A percentile compares a stretch with the other conserved stretches of the same genome.
Conservation (phyloP, 2,329 filamentous ascomycete genomes). For the Colletotrichum lini region DNA sequence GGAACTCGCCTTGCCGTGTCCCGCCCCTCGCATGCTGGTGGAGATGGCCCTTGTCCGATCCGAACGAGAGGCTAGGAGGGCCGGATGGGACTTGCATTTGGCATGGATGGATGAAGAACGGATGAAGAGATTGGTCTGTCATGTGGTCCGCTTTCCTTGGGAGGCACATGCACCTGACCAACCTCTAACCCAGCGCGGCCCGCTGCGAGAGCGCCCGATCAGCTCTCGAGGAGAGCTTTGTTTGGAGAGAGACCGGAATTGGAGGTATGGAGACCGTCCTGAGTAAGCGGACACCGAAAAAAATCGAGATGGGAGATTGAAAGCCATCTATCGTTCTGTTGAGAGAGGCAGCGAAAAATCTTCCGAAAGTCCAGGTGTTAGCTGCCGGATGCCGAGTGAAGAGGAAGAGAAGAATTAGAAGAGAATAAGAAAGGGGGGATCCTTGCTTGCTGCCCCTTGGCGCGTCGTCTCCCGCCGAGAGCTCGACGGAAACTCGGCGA, state of each 20-base stretch:
- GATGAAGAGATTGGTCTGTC: constrained; percentile 31
- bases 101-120: constrained; percentile 28
- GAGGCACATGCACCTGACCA: constrained; percentile 21
- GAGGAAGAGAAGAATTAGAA: background rate
- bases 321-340: background rate
- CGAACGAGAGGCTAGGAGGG: constrained; percentile 18
- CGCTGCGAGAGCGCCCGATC: background rate
- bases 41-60: constrained; percentile 9
- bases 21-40: constrained; percentile 4
- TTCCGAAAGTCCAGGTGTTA: background rate
- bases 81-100: constrained; percentile 1
- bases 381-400: background rate
- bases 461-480: background rate
- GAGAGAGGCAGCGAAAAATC: background rate
- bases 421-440: background rate
- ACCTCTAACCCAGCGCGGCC: constrained; percentile 1
- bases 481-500: background rate
- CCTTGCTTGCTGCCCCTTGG: background rate
- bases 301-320: background rate
- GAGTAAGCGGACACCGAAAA: background rate
- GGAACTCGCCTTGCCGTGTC: background rate
- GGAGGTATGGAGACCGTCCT: background rate
- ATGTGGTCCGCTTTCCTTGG: constrained; percentile 28
- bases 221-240: background rate
- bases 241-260: background rate